Base-by-base conservation (phyloP, 306 rosid genomes). In the Quercus berberidifolia region DNA sequence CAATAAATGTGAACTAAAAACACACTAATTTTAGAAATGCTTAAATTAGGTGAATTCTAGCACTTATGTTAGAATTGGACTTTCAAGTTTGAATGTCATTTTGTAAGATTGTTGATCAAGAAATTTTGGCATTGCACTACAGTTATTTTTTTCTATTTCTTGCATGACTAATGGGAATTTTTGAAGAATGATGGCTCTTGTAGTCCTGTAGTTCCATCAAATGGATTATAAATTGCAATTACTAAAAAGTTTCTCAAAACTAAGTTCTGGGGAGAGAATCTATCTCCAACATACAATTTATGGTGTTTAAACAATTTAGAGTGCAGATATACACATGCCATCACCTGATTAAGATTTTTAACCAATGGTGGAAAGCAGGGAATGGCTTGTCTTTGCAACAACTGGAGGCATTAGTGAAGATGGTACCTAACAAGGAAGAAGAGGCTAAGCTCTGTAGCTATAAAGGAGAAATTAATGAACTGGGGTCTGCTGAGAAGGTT, bases 371-470 rank as follows among this genome's bases (percentile, higher is more conserved):
- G 81, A 80, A 84, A 74, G 15, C 91, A 96, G 99, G 99, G 62
- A 83, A 74, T 3, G 98, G 97, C 4, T 76, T 96, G 83, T 62
- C 86, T 51, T 82, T 90, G 74, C 91, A 86, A 85, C 99, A 96
- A 80, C 81, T 96, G 68, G 99, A 96, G 85, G 99, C 98, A 60
- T 81, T 96, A 26, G 98, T 83, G 43, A 91, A 92, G 83, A 96
- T 96, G 99, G 93, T 82, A 65, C 98, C 92, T 25, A 91, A 92
- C 69, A 88, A 87, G 78, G 98, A 96, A 74, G 99, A 96, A 85
- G 98, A 86, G 86, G 87, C 58, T 15, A 93, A 96, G 71, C 91
- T 96, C 38, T 82, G 74, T 51, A 79, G 85, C 84, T 93, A 90
- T 69, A 88, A 87, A 80, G 99, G 99, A 57, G 82, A 95, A 83